Evolutionary conservation across 2,329 filamentous ascomycete genomes (phyloP).

Genomic region (Fusarium sp.): DNA sequence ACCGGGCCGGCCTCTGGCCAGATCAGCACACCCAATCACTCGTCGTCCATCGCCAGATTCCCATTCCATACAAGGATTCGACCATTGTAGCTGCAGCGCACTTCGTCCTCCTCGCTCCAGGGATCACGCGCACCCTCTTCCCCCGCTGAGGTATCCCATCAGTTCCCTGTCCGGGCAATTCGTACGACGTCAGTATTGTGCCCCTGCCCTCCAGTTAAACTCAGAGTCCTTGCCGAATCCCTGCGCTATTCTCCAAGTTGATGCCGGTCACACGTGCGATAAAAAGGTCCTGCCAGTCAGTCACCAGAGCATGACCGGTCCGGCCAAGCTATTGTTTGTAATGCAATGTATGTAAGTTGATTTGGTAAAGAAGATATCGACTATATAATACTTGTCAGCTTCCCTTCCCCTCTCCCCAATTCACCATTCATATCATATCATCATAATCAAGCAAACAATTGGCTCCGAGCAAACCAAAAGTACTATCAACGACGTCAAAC

Average conservation of each 20-base stretch:
- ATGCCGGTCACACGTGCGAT: constrained; percentile 32
- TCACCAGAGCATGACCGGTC: constrained; percentile 30
- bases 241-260: constrained; percentile 5
- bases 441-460: constrained; percentile 7
- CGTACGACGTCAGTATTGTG: constrained; percentile 31
- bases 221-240: constrained; percentile 7
- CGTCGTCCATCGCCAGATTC: constrained; percentile 6
- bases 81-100: constrained; percentile 4
- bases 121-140: constrained; percentile 24
- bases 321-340: constrained; percentile 17
- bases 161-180: constrained; percentile 13
- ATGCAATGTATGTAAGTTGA: constrained; percentile 8
- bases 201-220: constrained; percentile 9
- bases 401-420: constrained; percentile 1
- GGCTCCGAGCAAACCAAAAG: background rate
- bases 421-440: background rate
- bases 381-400: constrained; percentile 23
- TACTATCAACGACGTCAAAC: background rate
- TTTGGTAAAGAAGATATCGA: background rate
- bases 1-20: constrained; percentile 32
- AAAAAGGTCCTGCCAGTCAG: background rate
- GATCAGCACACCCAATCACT: constrained; percentile 33
- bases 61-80: background rate
- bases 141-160: constrained; percentile 16
- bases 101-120: constrained; percentile 19